Base-by-base conservation (phyloP, 2,329 filamentous ascomycete genomes). In the Venturia carpophila region DNA sequence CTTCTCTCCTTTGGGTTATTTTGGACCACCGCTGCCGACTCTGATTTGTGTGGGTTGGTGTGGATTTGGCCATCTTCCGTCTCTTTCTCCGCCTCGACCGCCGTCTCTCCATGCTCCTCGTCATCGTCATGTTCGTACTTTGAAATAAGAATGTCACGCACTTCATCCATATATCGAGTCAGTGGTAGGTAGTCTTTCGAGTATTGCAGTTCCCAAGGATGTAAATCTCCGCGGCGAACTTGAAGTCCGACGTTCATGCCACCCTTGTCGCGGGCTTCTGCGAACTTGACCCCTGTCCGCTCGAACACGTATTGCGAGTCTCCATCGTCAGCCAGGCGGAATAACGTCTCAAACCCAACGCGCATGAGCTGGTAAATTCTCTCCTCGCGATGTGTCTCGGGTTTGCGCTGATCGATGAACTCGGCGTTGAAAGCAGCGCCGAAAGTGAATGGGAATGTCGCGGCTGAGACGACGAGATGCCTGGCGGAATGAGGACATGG, bases 201-300 rank as follows among this genome's bases (percentile, higher is more conserved):
- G 75, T 92, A 93, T 73, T 92, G 88, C 70, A 83, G 87, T 73
- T 93, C 90, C 66, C 86, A 80, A 0, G 91, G 91, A 69, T 91
- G 90, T 10, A 85, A 80, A 73, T 96, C 91, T 37, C 91, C 91
- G 65, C 87, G 88, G 15, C 91, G 88, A 66, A 96, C 83, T 69
- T 96, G 92, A 62, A 94, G 75, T 27, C 89, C 91, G 47, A 95
- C 79, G 41, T 84, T 78, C 19, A 84, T 80, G 62, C 83, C 82
- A 30, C 79, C 79, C 9, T 79, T 74, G 24, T 75, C 45, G 21
- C 47, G 45, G 15, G 43, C 55, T 34, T 67, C 73, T 45, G 76
- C 76, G 34, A 79, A 77, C 6, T 75, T 42, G 79, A 79, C 21
- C 93, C 76, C 42, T 86, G 80, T 37, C 78, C 75, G 6, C 86